Conservation (phyloP, 768 basidiomycete genomes). For the Cyclocybe cylindracea region DNA sequence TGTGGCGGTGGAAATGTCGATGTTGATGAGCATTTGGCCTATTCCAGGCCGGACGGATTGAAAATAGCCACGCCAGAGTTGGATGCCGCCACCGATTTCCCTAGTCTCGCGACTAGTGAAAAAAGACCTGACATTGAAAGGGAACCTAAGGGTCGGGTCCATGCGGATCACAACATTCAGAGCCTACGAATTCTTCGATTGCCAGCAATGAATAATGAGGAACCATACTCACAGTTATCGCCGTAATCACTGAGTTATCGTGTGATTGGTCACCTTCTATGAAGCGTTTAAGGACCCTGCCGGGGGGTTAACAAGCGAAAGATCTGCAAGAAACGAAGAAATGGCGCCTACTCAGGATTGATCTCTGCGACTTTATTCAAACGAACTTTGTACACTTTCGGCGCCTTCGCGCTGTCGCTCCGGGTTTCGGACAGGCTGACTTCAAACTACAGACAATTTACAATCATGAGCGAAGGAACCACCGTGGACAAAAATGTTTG, state of each 20-base stretch:
- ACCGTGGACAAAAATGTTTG: neutral
- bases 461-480: slow-evolving; percentile 4
- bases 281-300: slow-evolving; percentile 64
- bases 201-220: neutral
- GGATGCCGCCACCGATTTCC: slow-evolving; percentile 62
- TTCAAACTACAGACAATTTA: slow-evolving; percentile 48
- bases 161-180: slow-evolving; percentile 82
- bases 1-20: slow-evolving; percentile 79
- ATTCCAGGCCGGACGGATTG: slow-evolving; percentile 76
- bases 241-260: slow-evolving; percentile 63
- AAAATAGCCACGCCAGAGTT: slow-evolving; percentile 81
- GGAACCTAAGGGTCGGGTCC: slow-evolving; percentile 69
- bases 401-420: slow-evolving; percentile 39
- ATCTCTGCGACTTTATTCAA: slow-evolving; percentile 55
- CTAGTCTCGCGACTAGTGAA: slow-evolving; percentile 63
- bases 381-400: slow-evolving; percentile 69
- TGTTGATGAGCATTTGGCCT: slow-evolving; percentile 69
- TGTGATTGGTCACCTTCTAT: slow-evolving; percentile 64
- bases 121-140: slow-evolving; percentile 78
- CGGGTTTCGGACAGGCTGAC: slow-evolving; percentile 47
- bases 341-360: slow-evolving; percentile 29
- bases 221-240: slow-evolving; percentile 54
- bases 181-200: slow-evolving; percentile 42
- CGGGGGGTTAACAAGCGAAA: neutral
- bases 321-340: neutral